Conservation (phyloP, 2,329 filamentous ascomycete species). For the Paramyrothecium sp. region DNA sequence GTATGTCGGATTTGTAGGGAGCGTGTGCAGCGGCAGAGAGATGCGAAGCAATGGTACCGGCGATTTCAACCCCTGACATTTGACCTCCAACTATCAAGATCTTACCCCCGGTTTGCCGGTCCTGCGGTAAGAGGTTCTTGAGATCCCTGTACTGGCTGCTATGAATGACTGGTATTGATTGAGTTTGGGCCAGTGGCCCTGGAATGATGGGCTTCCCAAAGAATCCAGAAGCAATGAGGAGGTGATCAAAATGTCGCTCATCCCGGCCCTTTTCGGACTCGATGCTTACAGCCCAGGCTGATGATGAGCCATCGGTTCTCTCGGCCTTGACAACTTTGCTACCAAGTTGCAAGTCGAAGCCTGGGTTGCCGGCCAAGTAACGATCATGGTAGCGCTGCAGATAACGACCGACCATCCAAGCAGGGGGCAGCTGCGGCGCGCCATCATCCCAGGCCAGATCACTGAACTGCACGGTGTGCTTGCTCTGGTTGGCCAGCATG, state of each 20-base stretch:
- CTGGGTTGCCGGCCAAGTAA: slow-evolving; percentile 46
- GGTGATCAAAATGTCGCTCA: slow-evolving; percentile 62
- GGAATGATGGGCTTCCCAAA: slow-evolving; percentile 63
- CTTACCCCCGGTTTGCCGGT: slow-evolving; percentile 46
- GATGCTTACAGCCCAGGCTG: slow-evolving; percentile 41
- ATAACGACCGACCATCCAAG: slow-evolving; percentile 75
- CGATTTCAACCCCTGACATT: slow-evolving; percentile 79
- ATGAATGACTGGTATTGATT: slow-evolving; percentile 56
- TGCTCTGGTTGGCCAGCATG: slow-evolving; percentile 73
- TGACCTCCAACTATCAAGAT: slow-evolving; percentile 77
- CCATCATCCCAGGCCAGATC: slow-evolving; percentile 68
- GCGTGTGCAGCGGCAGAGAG: slow-evolving; percentile 63
- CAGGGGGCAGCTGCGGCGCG: slow-evolving; percentile 67
- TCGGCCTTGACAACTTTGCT: slow-evolving; percentile 43
- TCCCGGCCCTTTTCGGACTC: slow-evolving; percentile 33
- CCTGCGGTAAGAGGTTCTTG: slow-evolving; percentile 40
- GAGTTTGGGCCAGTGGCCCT: slow-evolving; percentile 31
- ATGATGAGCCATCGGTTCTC: slow-evolving; percentile 28
- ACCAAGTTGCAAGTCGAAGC: slow-evolving; percentile 47
- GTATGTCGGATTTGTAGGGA: slow-evolving; percentile 38
- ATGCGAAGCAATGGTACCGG: slow-evolving; percentile 68
- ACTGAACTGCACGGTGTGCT: slow-evolving; percentile 70
- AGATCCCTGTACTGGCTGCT: slow-evolving; percentile 66
- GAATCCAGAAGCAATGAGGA: slow-evolving; percentile 74
- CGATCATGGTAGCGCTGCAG: slow-evolving; percentile 61